A percentile compares a stretch with the other conserved stretches of the same genome.
Conservation (phyloP, 495 filamentous ascomycete genomes). For the Jackrogersella multiformis region DNA sequence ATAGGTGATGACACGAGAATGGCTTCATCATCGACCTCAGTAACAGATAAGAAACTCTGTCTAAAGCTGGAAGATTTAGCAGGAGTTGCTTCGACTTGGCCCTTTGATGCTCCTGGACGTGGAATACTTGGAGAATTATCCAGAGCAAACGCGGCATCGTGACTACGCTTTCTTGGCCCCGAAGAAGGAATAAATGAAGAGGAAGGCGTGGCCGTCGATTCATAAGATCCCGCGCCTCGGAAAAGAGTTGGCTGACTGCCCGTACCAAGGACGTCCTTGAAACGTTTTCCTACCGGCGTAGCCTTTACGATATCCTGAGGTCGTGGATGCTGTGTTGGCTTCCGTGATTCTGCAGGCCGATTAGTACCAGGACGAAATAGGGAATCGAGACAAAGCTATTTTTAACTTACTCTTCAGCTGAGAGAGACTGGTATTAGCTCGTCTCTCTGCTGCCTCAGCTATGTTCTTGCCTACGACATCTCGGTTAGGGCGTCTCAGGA, state of each 20-base stretch:
- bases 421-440: conserved; percentile 52
- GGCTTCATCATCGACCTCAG: conserved; percentile 28
- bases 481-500: conserved; percentile 88
- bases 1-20: conserved; percentile 54
- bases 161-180: conserved; percentile 46
- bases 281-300: conserved; percentile 71
- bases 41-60: conserved; percentile 27
- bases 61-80: conserved; percentile 17
- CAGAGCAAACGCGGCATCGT: conserved; percentile 30
- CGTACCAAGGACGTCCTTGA: conserved; percentile 54
- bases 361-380: conserved; percentile 37
- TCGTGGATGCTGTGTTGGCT: conserved; percentile 66
- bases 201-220: conserved; percentile 34
- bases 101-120: conserved; percentile 1
- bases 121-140: conserved; percentile 26
- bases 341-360: conserved; percentile 65
- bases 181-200: conserved; percentile 48
- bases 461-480: conserved; percentile 76
- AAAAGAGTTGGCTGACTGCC: conserved; percentile 17
- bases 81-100: conserved; percentile 48
- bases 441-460: conserved; percentile 73
- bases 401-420: conserved; percentile 53
- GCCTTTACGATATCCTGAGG: conserved; percentile 74
- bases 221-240: conserved; percentile 23
- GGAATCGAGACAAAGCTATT: background rate